Evolutionary conservation across 306 rosid species (phyloP).

Genomic region (Echinosophora koreensis): DNA sequence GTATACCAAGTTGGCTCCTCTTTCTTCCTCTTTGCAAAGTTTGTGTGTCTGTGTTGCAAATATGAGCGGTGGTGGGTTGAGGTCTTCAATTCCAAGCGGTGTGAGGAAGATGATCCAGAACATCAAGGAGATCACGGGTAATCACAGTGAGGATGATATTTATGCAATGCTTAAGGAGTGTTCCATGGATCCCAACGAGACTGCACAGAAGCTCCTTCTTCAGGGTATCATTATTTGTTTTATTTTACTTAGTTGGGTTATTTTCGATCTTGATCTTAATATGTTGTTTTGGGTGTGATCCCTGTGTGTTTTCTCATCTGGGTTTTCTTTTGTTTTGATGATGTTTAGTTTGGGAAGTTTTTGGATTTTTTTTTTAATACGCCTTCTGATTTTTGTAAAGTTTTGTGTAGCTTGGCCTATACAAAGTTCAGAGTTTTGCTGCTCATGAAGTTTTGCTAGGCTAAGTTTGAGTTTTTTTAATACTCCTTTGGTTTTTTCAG

Average conservation of each 20-base stretch:
- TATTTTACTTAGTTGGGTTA: no score
- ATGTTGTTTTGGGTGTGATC: slow-evolving; percentile 51
- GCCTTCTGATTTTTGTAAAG: slow-evolving; percentile 27
- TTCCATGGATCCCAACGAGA: slow-evolving; percentile 98
- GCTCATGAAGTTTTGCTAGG: no score
- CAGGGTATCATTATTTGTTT: slow-evolving; percentile 66
- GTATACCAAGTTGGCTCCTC: no score
- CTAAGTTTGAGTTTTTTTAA: no score
- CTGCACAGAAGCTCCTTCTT: slow-evolving; percentile 84
- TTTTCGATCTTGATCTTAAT: slow-evolving; percentile 48
- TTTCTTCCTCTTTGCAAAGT: neutral
- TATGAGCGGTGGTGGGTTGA: slow-evolving; percentile 62
- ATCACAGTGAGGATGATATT: slow-evolving; percentile 75
- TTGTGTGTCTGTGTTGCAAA: slow-evolving; percentile 36
- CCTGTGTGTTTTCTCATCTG: slow-evolving; percentile 49
- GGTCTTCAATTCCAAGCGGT: slow-evolving; percentile 64
- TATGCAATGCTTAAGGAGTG: slow-evolving; percentile 93
- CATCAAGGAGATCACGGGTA: slow-evolving; percentile 85
- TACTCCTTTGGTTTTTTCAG: slow-evolving; percentile 27
- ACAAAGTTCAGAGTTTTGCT: no score
- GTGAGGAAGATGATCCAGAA: slow-evolving; percentile 79
- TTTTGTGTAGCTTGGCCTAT: no score
- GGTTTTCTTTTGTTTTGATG: slow-evolving; percentile 45
- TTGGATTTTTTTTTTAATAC: slow-evolving; percentile 35
- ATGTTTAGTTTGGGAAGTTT: slow-evolving; percentile 1